A percentile compares a stretch with the other conserved stretches of the same genome.
Evolutionary conservation across 768 basidiomycete genomes (phyloP).

Genomic region (Naganishia onofrii): DNA sequence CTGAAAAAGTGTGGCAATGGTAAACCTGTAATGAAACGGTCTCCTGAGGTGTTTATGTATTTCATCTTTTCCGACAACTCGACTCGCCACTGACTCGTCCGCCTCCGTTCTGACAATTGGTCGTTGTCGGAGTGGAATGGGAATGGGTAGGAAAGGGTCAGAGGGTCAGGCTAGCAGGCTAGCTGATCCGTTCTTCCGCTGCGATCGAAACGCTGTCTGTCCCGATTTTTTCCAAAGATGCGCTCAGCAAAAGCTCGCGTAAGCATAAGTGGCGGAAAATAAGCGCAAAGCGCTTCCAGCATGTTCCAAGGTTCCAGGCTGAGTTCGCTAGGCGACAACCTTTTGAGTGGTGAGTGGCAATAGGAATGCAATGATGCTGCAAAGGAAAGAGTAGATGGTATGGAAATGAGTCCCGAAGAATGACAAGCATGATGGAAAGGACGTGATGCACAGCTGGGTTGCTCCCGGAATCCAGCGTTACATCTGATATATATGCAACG

Average conservation of each 20-base stretch:
- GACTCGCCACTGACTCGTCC: neutral
- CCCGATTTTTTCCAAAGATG: conserved; percentile 9
- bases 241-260: neutral
- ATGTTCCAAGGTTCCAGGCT: no score
- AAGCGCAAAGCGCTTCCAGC: conserved; percentile 23
- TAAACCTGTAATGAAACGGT: neutral
- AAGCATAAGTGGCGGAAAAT: no score
- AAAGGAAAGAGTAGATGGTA: no score
- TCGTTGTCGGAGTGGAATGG: neutral
- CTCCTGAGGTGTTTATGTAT: neutral
- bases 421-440: no score
- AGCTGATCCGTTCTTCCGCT: conserved; percentile 3
- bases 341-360: no score
- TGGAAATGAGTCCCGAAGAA: no score
- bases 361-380: no score
- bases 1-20: neutral
- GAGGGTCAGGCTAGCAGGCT: neutral
- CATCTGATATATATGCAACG: no score
- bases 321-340: no score
- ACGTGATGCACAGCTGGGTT: no score
- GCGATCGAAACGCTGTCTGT: conserved; percentile 5
- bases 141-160: neutral
- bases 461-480: no score
- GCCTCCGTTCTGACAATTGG: neutral
- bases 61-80: neutral